Base-by-base conservation (phyloP, 495 filamentous ascomycete genomes). In the Emericellopsis terricola region DNA sequence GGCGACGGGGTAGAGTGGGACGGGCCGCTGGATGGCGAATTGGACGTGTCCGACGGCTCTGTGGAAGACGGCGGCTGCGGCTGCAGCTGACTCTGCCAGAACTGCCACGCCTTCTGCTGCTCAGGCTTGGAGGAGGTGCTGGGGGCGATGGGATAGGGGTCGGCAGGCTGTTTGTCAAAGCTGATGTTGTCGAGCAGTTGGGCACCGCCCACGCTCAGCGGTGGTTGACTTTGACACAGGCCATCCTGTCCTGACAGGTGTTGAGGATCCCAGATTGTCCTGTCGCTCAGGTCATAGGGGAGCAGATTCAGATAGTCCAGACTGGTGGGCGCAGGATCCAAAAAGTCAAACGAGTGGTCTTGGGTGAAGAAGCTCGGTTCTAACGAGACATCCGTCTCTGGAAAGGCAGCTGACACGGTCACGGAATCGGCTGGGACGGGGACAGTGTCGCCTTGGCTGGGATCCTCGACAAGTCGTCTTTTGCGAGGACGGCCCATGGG, bases 401-500 rank as follows among this genome's bases (percentile, higher is more conserved):
- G n/a, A n/a, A n/a, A n/a, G n/a, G n/a, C n/a, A n/a, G n/a, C n/a
- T n/a, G n/a, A n/a, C n/a, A n/a, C n/a, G n/a, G n/a, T n/a, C n/a
- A n/a, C n/a, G n/a, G n/a, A n/a, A n/a, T n/a, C n/a, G n/a, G n/a
- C n/a, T n/a, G n/a, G n/a, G n/a, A n/a, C n/a, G n/a, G n/a, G n/a
- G n/a, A n/a, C n/a, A n/a, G n/a, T n/a, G n/a, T n/a, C n/a, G n/a
- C n/a, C n/a, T n/a, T n/a, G n/a, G n/a, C n/a, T n/a, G 6, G 23
- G 11, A 6, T 26, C 23, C 23, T 26, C 23, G 6, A 26, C 45
- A 33, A 55, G 57, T 15, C 57, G 56, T 28, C 66, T 56, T 45
- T 76, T 76, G 31, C 68, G 43, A 14, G 71, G 71, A 38, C 71
- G 47, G 13, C 71, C 71, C 71, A 76, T 76, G 15, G 55, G 62